Base-by-base conservation (phyloP, 805 yeast species). In the Priceomyces castillae region DNA sequence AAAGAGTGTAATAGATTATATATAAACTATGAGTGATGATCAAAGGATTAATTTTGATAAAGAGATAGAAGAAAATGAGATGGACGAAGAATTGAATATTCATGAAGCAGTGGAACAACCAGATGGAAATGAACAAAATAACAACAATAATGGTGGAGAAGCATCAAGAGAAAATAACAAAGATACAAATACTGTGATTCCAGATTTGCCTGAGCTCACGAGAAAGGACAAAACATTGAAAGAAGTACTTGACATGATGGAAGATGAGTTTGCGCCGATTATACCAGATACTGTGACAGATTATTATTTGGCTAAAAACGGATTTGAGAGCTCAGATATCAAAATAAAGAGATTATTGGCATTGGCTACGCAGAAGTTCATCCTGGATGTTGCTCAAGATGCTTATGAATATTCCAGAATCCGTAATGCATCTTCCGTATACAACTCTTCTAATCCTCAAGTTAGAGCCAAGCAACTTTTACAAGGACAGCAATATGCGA, bases 221-320 rank as follows among this genome's bases (percentile, higher is more conserved):
- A 73, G 89, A 51, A 84, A 85, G 53, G 96, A 89, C 57, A 86
- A 86, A 56, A 82, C 94, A 0, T 68, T 94, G 41, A 80, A 84
- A 53, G 98, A 94, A 53, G 82, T 94, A 28, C 71, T 94, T 22
- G 85, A 84, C 26, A 72, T 90, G 73, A 84, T 94, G 92, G 96
- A 89, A 51, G 73, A 67, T 2, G 97, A 90, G 46, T 89, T 84
- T 60, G 88, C 96, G 2, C 99, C 99, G 2, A 84, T 92, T 26
- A 94, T 94, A 33, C 99, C 99, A 0, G 98, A 94, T 60, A 90
- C 95, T 0, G 97, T 94, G 9, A 86, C 96, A 0, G 97, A 92
- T 58, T 94, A 90, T 61, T 94, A 92, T 56, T 67, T 92, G 41
- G 80, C 88, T 18, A 84, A 84, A 56, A 84, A 89, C 48, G 97